A percentile compares a stretch with the other conserved stretches of the same genome.
Evolutionary conservation across 2,329 filamentous ascomycete species (phyloP).

Genomic region (Diaporthe sp.): DNA sequence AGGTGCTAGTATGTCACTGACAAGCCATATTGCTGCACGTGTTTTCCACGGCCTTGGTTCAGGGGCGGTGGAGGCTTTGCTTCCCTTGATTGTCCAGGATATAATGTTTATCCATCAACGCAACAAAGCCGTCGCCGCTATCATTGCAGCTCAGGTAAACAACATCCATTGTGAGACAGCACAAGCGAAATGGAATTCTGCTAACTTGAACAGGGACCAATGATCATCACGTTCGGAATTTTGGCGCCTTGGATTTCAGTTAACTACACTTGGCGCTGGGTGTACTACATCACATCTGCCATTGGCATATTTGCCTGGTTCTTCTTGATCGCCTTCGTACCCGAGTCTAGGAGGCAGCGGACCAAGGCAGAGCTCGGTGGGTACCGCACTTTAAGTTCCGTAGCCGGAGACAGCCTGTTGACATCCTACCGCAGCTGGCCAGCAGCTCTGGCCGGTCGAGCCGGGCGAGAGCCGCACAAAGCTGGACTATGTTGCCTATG

Average conservation of each 20-base stretch:
- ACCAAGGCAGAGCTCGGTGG: constrained; percentile 49
- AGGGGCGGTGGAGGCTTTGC: constrained; percentile 52
- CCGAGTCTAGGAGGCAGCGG: constrained; percentile 52
- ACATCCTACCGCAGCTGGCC: not conserved
- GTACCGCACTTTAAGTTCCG: not conserved
- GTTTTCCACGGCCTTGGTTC: constrained; percentile 53
- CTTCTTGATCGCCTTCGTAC: constrained; percentile 50
- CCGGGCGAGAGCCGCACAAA: constrained; percentile 48
- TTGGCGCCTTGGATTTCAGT: constrained; percentile 49
- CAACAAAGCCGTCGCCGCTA: constrained; percentile 52
- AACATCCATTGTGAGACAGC: too few relatives aligned
- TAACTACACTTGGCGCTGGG: constrained; percentile 51
- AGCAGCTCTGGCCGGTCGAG: constrained; percentile 18
- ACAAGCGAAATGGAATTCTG: too few relatives aligned
- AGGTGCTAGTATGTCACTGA: constrained; percentile 49
- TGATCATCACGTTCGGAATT: constrained; percentile 49
- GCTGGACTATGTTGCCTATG: constrained; percentile 47
- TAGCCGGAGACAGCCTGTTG: not conserved
- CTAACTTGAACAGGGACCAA: constrained; percentile 45
- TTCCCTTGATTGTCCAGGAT: constrained; percentile 56
- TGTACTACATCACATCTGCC: constrained; percentile 53
- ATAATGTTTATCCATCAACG: constrained; percentile 56
- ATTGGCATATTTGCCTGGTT: constrained; percentile 52
- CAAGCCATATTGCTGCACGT: constrained; percentile 51
- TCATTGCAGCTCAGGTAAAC: constrained; percentile 45